Evolutionary conservation across 1,284 basidiomycete genomes (phyloP).

Genomic region (Leccinum pachyderme): DNA sequence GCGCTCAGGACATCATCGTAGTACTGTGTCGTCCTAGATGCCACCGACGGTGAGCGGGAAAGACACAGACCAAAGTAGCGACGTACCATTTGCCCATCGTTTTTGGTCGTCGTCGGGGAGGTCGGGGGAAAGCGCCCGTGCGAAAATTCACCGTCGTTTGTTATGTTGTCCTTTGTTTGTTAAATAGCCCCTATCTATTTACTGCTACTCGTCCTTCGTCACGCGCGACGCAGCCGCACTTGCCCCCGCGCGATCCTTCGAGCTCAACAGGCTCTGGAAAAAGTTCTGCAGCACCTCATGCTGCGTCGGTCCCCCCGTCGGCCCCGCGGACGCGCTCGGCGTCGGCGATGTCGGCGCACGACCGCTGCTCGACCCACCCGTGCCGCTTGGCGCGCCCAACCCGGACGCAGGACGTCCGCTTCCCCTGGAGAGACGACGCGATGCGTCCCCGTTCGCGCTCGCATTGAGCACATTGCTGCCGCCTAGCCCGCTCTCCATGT

Average conservation of each 20-base stretch:
- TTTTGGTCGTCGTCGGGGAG: constrained; percentile 9
- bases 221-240: constrained; percentile 25
- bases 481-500: constrained; percentile 72
- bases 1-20: constrained; percentile 64
- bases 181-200: not conserved
- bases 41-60: not conserved
- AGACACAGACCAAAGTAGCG: not conserved
- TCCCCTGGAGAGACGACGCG: constrained; percentile 35
- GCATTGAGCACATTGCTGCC: constrained; percentile 26
- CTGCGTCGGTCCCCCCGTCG: constrained; percentile 58
- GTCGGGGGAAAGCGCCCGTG: constrained; percentile 22
- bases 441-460: constrained; percentile 33
- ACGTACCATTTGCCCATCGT: constrained; percentile 41
- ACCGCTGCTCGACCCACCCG: constrained; percentile 15
- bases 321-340: constrained; percentile 43
- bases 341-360: constrained; percentile 40
- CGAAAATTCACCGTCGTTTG: constrained; percentile 16
- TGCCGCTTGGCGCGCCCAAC: constrained; percentile 11
- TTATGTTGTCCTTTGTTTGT: constrained; percentile 20
- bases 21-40: constrained; percentile 59
- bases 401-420: constrained; percentile 30
- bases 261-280: constrained; percentile 77
- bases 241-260: constrained; percentile 52
- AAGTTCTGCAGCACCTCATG: constrained; percentile 85
- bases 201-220: not conserved